Evolutionary conservation across 2,329 filamentous ascomycete species (phyloP).

Genomic region (Proliferodiscus dingleyae): DNA sequence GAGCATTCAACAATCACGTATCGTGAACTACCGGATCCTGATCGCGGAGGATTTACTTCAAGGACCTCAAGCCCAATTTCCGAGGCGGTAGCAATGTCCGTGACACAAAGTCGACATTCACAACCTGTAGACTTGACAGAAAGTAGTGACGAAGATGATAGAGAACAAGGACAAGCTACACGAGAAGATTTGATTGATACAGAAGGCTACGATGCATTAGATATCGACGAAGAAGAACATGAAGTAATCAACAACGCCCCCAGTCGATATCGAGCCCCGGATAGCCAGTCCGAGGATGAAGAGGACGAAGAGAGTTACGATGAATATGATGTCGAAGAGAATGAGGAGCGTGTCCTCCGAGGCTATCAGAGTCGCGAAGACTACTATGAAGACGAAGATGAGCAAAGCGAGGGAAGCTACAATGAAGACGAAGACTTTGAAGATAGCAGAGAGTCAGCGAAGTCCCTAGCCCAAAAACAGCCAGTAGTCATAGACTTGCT

Average conservation of each 20-base stretch:
- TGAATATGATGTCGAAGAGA: conserved; percentile 20
- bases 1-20: conserved; percentile 12
- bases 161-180: background rate
- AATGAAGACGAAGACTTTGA: conserved; percentile 13
- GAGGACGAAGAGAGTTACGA: conserved; percentile 12
- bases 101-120: conserved; percentile 23
- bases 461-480: conserved; percentile 6
- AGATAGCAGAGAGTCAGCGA: conserved; percentile 7
- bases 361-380: no score
- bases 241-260: conserved; percentile 4
- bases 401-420: conserved; percentile 18
- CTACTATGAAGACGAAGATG: conserved; percentile 21
- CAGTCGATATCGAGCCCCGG: background rate
- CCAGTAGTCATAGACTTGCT: conserved; percentile 31
- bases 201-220: conserved; percentile 15
- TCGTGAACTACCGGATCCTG: conserved; percentile 15
- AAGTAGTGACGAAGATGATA: conserved; percentile 13
- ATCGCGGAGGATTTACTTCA: conserved; percentile 1
- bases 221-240: conserved; percentile 1
- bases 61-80: background rate
- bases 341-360: conserved; percentile 18
- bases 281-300: conserved; percentile 3
- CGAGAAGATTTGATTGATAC: background rate
- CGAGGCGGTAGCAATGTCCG: conserved; percentile 15
- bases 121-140: conserved; percentile 25